Evolutionary conservation across 768 basidiomycete species (phyloP).

Genomic region (Panaeolus papilionaceus): DNA sequence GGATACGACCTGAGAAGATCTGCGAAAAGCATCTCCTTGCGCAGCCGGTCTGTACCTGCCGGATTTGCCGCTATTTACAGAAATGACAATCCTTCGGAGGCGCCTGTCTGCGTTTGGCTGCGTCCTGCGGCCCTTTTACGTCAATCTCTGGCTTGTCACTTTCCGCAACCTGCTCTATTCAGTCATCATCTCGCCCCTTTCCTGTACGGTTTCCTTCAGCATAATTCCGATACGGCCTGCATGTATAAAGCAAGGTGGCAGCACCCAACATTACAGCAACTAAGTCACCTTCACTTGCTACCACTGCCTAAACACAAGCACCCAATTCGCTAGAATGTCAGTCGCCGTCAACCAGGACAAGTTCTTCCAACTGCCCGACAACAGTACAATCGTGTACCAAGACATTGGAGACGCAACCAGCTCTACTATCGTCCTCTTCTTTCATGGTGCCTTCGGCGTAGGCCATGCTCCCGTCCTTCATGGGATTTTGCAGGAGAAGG

Average conservation of each 20-base stretch:
- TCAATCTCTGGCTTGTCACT: background rate
- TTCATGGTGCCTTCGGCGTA: slow-evolving; percentile 62
- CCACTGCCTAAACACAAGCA: background rate
- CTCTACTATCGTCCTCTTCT: slow-evolving; percentile 53
- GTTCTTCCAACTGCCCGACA: slow-evolving; percentile 43
- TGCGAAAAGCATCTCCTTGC: background rate
- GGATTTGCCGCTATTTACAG: background rate
- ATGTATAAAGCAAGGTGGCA: background rate
- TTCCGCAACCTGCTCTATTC: slow-evolving; percentile 5
- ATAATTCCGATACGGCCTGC: background rate
- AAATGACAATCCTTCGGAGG: background rate
- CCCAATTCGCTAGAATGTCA: background rate
- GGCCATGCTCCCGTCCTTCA: slow-evolving; percentile 40
- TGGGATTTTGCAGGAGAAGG: slow-evolving; percentile 41
- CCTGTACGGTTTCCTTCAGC: background rate
- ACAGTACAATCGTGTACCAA: slow-evolving; percentile 60
- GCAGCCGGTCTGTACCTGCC: background rate
- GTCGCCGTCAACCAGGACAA: slow-evolving; percentile 33
- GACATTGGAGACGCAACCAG: slow-evolving; percentile 57
- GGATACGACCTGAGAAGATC: background rate
- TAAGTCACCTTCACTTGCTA: background rate
- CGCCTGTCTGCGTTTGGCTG: background rate
- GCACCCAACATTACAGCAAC: background rate
- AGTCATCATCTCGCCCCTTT: background rate
- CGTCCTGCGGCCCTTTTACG: background rate